A percentile compares a stretch with the other conserved stretches of the same genome.
Evolutionary conservation across 441 rosid species (phyloP).

Genomic region (Erodium trifolium): DNA sequence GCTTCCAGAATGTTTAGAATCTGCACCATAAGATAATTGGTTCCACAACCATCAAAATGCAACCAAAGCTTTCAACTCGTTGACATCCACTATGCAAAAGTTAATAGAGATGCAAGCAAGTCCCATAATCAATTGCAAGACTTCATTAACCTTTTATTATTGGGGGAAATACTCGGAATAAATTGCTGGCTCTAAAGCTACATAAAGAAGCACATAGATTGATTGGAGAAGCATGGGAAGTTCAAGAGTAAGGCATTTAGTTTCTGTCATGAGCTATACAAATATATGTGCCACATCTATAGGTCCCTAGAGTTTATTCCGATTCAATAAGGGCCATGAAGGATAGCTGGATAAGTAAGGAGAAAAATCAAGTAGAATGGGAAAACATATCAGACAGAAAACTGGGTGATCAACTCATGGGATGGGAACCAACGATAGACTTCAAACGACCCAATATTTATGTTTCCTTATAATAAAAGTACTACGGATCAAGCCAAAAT

Average conservation of each 20-base stretch:
- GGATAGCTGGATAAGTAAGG: not conserved
- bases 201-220: conserved; percentile 7
- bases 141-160: not conserved
- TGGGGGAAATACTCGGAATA: not conserved
- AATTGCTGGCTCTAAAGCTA: not conserved
- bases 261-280: not conserved
- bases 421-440: not conserved
- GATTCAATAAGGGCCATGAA: not conserved
- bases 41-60: conserved; percentile 15
- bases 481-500: not conserved
- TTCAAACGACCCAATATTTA: not conserved
- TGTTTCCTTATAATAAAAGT: not conserved
- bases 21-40: conserved; percentile 21
- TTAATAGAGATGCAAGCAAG: not conserved
- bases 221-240: conserved; percentile 3
- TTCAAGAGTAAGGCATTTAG: not conserved
- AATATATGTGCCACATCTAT: not conserved
- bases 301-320: not conserved
- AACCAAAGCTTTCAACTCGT: not conserved
- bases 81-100: not conserved
- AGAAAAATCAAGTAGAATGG: not conserved
- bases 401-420: not conserved
- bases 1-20: conserved; percentile 18
- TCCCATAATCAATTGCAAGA: not conserved
- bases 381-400: not conserved